Conservation (phyloP, 768 basidiomycete species). For the Lactifluus hygrophoroides region DNA sequence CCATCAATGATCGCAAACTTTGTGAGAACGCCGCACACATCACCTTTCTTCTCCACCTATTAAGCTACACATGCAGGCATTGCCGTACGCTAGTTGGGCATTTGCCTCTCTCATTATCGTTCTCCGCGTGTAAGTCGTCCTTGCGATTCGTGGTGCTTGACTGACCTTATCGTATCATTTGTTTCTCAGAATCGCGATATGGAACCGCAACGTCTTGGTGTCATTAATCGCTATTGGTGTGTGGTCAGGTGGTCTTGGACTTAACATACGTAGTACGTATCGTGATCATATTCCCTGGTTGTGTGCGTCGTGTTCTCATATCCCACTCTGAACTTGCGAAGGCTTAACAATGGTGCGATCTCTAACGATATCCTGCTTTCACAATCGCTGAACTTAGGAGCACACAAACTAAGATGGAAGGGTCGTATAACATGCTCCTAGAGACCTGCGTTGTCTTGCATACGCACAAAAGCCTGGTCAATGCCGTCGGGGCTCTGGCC, state of each 20-base stretch:
- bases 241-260: background rate
- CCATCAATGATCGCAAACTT: background rate
- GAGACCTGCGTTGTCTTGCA: background rate
- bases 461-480: background rate
- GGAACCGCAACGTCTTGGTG: background rate
- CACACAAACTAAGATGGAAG: background rate
- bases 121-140: background rate
- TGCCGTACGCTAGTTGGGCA: background rate
- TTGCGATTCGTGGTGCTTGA: background rate
- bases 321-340: background rate
- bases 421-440: background rate
- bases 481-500: background rate
- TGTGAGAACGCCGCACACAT: background rate
- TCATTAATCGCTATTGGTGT: background rate
- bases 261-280: background rate
- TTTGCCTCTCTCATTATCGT: background rate
- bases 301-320: background rate
- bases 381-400: background rate
- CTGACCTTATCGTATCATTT: background rate
- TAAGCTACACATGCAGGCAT: background rate
- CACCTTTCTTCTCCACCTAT: background rate
- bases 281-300: background rate
- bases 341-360: background rate
- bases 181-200: constrained; percentile 2
- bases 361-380: background rate